Evolutionary conservation across 2,329 filamentous ascomycete genomes (phyloP).

Genomic region (Drechslerella coelobrocha): DNA sequence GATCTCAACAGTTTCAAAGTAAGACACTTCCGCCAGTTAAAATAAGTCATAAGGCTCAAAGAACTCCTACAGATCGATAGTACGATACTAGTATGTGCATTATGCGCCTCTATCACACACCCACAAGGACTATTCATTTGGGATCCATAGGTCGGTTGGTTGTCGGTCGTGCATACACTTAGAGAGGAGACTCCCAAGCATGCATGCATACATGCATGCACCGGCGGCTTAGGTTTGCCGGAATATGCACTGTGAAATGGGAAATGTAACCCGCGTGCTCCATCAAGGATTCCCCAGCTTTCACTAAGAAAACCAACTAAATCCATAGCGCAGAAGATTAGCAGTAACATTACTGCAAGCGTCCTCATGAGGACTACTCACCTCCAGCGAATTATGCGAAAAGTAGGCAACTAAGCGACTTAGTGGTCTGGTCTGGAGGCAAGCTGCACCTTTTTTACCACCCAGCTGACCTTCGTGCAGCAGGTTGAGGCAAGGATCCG

Average conservation of each 20-base stretch:
- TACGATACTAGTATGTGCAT: too few species aligned
- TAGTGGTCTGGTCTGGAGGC: too few species aligned
- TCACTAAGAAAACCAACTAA: neutral
- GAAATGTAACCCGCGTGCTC: constrained; percentile 1
- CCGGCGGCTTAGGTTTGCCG: neutral
- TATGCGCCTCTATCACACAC: too few species aligned
- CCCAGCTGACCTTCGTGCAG: constrained; percentile 50
- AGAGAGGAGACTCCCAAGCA: neutral
- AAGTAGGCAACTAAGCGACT: too few species aligned
- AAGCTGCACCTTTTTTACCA: constrained; percentile 12
- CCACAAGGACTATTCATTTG: too few species aligned
- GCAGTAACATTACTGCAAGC: too few species aligned
- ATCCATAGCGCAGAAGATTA: too few species aligned
- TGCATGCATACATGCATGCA: neutral
- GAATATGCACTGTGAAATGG: neutral
- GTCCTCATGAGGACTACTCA: too few species aligned
- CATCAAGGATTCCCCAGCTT: constrained; percentile 44
- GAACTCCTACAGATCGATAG: neutral
- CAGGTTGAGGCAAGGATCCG: constrained; percentile 8
- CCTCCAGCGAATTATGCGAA: too few species aligned
- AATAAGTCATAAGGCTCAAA: constrained; percentile 25
- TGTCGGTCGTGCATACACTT: too few species aligned
- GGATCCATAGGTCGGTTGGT: too few species aligned
- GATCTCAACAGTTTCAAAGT: constrained; percentile 33
- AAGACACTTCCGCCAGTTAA: constrained; percentile 15